These are phyloP conservation scores for Phytopythium delawarense DNA, from an alignment of 352 stramenopile species.

Conservation along the genomic window DNA sequence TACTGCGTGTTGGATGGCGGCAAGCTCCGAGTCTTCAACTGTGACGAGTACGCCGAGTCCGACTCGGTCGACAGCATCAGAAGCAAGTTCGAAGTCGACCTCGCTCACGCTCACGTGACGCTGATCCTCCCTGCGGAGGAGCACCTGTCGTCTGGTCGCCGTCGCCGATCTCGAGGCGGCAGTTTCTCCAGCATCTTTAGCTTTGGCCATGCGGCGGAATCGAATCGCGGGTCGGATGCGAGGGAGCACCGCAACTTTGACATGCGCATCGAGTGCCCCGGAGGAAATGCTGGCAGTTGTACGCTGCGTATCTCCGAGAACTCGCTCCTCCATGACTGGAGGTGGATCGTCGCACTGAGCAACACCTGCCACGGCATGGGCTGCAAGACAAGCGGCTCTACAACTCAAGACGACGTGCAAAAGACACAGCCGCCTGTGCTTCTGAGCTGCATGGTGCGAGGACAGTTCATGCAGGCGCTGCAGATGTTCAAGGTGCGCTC, in stretches of 20 bases:
- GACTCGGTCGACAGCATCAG: slow-evolving; percentile 4
- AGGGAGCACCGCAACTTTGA: slow-evolving; percentile 3
- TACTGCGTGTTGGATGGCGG: slow-evolving; percentile 28
- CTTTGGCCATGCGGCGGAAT: neutral
- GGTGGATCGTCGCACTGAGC: slow-evolving; percentile 58
- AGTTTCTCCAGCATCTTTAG: slow-evolving; percentile 3
- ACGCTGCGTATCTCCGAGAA: slow-evolving; percentile 46
- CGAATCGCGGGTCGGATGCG: neutral
- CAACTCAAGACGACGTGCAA: neutral
- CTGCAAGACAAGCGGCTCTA: slow-evolving; percentile 17
- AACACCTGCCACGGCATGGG: slow-evolving; percentile 45
- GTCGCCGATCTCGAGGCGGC: neutral
- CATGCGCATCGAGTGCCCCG: neutral
- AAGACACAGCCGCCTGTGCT: slow-evolving; percentile 20
- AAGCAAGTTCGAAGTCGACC: slow-evolving; percentile 30
- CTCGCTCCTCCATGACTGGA: slow-evolving; percentile 51
- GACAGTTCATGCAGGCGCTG: slow-evolving; percentile 74
- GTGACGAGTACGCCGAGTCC: slow-evolving; percentile 6
- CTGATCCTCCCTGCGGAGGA: slow-evolving; percentile 26
- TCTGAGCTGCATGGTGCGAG: slow-evolving; percentile 58
- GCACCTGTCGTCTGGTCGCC: slow-evolving; percentile 6
- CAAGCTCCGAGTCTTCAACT: slow-evolving; percentile 31
- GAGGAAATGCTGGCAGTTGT: neutral
- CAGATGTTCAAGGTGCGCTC: slow-evolving; percentile 61
- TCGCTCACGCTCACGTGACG: slow-evolving; percentile 28